Conservation (phyloP, 805 yeast genomes). For the Wickerhamomyces sydowiorum region DNA sequence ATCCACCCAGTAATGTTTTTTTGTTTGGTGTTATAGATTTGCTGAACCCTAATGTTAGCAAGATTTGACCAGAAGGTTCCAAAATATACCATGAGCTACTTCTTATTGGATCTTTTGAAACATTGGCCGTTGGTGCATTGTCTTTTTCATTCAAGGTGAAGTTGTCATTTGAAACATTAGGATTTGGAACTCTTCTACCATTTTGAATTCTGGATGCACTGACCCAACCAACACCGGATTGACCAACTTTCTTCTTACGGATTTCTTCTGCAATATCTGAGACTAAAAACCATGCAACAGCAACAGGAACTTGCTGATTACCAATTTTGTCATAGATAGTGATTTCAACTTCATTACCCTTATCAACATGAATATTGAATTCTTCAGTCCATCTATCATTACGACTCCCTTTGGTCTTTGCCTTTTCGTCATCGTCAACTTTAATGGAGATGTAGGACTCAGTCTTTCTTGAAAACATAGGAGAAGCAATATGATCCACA, state of each 20-base stretch:
- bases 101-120: conserved; percentile 28
- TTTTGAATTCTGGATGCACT: conserved; percentile 56
- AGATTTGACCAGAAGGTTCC: conserved; percentile 92
- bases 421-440: conserved; percentile 83
- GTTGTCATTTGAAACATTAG: conserved; percentile 18
- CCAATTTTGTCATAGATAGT: conserved; percentile 79
- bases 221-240: conserved; percentile 84
- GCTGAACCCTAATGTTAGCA: conserved; percentile 71
- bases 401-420: conserved; percentile 68
- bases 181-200: conserved; percentile 10
- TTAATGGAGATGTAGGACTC: conserved; percentile 75
- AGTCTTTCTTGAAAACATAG: conserved; percentile 70
- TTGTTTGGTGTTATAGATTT: conserved; percentile 51
- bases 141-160: conserved; percentile 14
- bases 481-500: conserved; percentile 88
- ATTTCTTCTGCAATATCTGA: conserved; percentile 93
- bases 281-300: conserved; percentile 83
- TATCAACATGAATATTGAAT: conserved; percentile 74
- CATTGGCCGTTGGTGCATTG: conserved; percentile 3
- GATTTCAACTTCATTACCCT: conserved; percentile 88
- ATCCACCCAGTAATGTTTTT: conserved; percentile 47
- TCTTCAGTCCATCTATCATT: conserved; percentile 81
- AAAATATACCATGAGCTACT: conserved; percentile 83
- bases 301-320: conserved; percentile 73
- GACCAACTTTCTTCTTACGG: conserved; percentile 81